Conservation (phyloP, 2,329 filamentous ascomycete genomes). For the Colletotrichum kahawae region DNA sequence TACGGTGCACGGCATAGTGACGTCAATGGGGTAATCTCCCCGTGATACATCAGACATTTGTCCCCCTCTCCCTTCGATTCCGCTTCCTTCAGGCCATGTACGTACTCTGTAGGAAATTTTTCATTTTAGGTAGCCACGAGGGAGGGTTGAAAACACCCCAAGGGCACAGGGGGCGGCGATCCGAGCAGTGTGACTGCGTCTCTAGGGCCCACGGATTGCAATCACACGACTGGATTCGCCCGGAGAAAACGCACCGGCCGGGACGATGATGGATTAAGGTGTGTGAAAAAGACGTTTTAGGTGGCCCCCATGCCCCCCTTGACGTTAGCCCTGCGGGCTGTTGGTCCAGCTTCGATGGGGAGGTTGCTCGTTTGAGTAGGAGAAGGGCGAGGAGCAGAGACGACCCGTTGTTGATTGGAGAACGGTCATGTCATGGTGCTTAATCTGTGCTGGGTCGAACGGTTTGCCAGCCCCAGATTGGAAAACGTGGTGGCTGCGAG, state of each 20-base stretch:
- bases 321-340: constrained; percentile 9
- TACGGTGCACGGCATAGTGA: constrained; percentile 14
- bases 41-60: constrained; percentile 13
- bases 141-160: neutral
- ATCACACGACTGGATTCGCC: neutral
- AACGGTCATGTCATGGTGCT: constrained; percentile 15
- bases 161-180: neutral
- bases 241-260: neutral
- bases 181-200: neutral
- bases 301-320: constrained; percentile 1
- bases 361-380: neutral
- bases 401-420: neutral
- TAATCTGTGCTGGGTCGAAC: neutral
- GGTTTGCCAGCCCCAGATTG: neutral
- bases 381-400: neutral
- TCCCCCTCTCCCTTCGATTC: neutral
- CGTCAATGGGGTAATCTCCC: constrained; percentile 16
- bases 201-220: neutral
- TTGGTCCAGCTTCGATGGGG: neutral
- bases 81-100: neutral
- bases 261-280: neutral
- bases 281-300: neutral
- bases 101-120: neutral
- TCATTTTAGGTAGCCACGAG: neutral
- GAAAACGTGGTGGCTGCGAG: constrained; percentile 15